Conservation (phyloP, 352 stramenopile species). For the Globisporangium lucens region DNA sequence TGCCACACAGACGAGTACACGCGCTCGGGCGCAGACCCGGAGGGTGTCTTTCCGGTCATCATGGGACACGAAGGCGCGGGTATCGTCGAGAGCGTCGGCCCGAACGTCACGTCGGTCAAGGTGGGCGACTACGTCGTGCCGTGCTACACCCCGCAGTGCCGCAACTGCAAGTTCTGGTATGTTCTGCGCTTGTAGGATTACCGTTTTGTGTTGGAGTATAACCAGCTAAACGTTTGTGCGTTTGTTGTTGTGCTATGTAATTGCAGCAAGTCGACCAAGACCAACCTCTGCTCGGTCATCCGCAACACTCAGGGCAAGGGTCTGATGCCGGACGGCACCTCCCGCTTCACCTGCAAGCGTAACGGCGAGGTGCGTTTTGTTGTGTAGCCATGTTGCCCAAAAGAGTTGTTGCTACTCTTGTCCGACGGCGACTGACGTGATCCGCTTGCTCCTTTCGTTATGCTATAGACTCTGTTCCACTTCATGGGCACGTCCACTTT, state of each 20-base stretch:
- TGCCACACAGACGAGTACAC: slow-evolving; percentile 90
- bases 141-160: slow-evolving; percentile 93
- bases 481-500: slow-evolving; percentile 89
- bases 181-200: slow-evolving; percentile 10
- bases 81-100: slow-evolving; percentile 80
- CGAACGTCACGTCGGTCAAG: slow-evolving; percentile 74
- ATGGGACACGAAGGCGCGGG: slow-evolving; percentile 86
- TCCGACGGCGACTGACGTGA: slow-evolving; percentile 9
- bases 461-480: slow-evolving; percentile 62
- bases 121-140: slow-evolving; percentile 93
- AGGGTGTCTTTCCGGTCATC: slow-evolving; percentile 85
- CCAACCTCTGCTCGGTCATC: slow-evolving; percentile 85
- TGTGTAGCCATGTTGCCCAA: not conserved
- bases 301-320: slow-evolving; percentile 72
- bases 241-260: not conserved
- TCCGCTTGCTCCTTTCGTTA: not conserved
- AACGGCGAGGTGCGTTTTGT: slow-evolving; percentile 50
- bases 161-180: slow-evolving; percentile 87
- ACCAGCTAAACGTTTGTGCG: not conserved
- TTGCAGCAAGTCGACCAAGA: slow-evolving; percentile 75
- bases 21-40: slow-evolving; percentile 69
- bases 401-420: slow-evolving; percentile 2
- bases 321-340: slow-evolving; percentile 80
- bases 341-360: slow-evolving; percentile 85
- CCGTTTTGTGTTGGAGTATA: not conserved